phyloP scores from a whole-genome alignment of 2,329 filamentous ascomycete species.

The Talaromyces sp. region DNA sequence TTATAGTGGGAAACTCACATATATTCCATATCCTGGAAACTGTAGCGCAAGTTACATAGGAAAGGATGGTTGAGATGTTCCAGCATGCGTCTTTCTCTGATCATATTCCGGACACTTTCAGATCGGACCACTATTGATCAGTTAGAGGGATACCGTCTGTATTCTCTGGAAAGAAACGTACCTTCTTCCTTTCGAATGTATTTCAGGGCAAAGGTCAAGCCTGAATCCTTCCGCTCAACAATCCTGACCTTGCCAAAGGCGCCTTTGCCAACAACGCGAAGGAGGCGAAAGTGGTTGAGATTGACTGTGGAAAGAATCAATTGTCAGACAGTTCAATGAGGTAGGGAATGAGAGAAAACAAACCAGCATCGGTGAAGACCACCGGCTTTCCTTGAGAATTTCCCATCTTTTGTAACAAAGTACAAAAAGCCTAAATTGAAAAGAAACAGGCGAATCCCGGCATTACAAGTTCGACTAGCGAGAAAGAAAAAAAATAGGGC shows the following conservation, averaged over 20 bases:
- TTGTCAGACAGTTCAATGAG: constrained; percentile 20
- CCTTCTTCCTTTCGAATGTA: constrained; percentile 99
- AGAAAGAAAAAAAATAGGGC: background rate
- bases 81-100: constrained; percentile 94
- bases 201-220: constrained; percentile 90
- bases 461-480: background rate
- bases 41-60: constrained; percentile 96
- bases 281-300: constrained; percentile 91
- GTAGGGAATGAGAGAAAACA: constrained; percentile 27
- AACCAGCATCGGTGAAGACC: constrained; percentile 89
- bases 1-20: constrained; percentile 57
- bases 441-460: background rate
- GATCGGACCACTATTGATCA: constrained; percentile 78
- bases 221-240: constrained; percentile 94
- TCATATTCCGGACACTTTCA: constrained; percentile 96
- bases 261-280: constrained; percentile 93
- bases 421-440: background rate
- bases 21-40: constrained; percentile 98
- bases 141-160: constrained; percentile 20
- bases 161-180: constrained; percentile 32
- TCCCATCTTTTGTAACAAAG: constrained; percentile 60
- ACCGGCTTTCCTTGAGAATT: constrained; percentile 93
- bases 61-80: constrained; percentile 98
- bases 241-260: constrained; percentile 99
- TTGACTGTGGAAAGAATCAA: constrained; percentile 60